These are phyloP conservation scores for Schwanniomyces pseudopolymorphus DNA, from an alignment of 805 yeast species.

Conservation along the genomic window DNA sequence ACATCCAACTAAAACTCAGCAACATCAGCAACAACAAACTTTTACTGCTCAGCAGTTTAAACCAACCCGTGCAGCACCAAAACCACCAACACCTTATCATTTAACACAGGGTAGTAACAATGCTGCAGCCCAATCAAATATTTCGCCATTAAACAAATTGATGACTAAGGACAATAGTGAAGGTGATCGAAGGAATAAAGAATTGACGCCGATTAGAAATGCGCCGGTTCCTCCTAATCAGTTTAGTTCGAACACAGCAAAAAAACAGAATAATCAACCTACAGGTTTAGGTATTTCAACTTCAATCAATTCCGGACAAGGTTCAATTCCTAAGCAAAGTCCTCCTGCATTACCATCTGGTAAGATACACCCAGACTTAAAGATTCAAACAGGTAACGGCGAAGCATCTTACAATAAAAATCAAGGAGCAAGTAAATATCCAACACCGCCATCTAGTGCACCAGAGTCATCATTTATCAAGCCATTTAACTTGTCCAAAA, in stretches of 20 bases:
- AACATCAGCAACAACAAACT: conserved; percentile 2
- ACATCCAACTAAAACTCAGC: conserved; percentile 15
- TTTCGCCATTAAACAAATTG: conserved; percentile 36
- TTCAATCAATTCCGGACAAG: conserved; percentile 12
- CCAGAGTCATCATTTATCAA: conserved; percentile 15
- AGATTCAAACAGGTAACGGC: conserved; percentile 26
- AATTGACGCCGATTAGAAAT: conserved; percentile 44
- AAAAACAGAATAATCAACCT: conserved; percentile 10
- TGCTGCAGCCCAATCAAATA: conserved; percentile 12
- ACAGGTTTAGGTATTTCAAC: conserved; percentile 24
- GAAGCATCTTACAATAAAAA: conserved; percentile 14
- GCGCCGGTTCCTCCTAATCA: conserved; percentile 56
- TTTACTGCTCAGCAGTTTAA: conserved; percentile 18
- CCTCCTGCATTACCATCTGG: conserved; percentile 31
- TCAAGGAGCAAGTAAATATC: conserved; percentile 23
- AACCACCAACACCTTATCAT: conserved; percentile 45
- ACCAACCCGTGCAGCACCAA: conserved; percentile 43
- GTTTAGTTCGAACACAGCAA: neutral
- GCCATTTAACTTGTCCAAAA: conserved; percentile 17
- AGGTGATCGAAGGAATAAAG: neutral
- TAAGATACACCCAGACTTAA: conserved; percentile 31
- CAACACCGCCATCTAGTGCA: conserved; percentile 17
- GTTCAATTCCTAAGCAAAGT: conserved; percentile 23
- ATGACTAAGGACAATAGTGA: conserved; percentile 17
- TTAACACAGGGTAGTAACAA: conserved; percentile 14